Conservation (phyloP, 306 rosid species). For the Erythrophleum fordii region DNA sequence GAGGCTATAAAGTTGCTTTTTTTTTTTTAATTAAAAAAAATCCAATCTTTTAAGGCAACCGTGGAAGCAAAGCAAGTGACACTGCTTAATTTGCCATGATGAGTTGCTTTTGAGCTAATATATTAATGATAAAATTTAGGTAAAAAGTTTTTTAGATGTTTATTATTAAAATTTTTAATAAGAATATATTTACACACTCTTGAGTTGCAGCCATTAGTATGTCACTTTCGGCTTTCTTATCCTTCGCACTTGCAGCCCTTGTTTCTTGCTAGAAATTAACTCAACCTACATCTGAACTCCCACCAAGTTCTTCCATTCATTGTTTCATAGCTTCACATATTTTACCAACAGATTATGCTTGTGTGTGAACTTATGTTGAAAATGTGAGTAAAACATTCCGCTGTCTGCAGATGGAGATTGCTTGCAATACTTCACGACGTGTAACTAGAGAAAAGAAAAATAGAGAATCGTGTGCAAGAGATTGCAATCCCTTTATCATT, state of each 20-base stretch:
- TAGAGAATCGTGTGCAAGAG: too few species aligned
- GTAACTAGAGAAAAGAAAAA: too few species aligned
- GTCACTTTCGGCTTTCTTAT: slow-evolving; percentile 60
- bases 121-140: too few species aligned
- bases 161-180: too few species aligned
- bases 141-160: too few species aligned
- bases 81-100: background rate
- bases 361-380: too few species aligned
- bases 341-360: too few species aligned
- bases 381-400: background rate
- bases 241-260: slow-evolving; percentile 50
- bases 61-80: background rate
- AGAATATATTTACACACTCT: slow-evolving; percentile 58
- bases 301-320: background rate
- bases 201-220: slow-evolving; percentile 63
- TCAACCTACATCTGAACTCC: slow-evolving; percentile 46
- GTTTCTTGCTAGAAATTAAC: slow-evolving; percentile 62
- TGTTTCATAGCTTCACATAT: slow-evolving; percentile 23
- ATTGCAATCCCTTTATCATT: too few species aligned
- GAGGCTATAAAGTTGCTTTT: too few species aligned
- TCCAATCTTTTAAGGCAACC: background rate
- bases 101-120: background rate
- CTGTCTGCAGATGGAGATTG: too few species aligned
- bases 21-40: too few species aligned
- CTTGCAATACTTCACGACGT: too few species aligned